A percentile compares a stretch with the other conserved stretches of the same genome.
These are phyloP conservation scores for Colletotrichum kahawae DNA, from an alignment of 2,329 filamentous ascomycete genomes.

Conservation along the genomic window DNA sequence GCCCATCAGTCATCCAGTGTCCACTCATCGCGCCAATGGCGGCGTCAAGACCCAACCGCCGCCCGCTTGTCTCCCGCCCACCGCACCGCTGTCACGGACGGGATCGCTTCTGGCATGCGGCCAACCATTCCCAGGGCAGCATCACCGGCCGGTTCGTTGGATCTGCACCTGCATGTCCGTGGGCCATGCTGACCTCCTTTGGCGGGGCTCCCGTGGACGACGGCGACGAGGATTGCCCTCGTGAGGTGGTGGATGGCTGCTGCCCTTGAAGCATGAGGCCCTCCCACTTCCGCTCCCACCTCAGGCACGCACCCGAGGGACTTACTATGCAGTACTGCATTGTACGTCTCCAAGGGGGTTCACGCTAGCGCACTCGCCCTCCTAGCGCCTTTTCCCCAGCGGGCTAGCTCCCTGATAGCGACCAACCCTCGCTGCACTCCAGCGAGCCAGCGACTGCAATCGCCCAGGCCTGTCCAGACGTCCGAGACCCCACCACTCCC, in stretches of 20 bases:
- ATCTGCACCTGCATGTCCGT: background rate
- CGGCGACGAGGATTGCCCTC: background rate
- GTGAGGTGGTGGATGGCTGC: background rate
- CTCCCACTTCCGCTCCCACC: background rate
- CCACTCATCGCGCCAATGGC: background rate
- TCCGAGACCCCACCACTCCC: background rate
- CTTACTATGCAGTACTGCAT: background rate
- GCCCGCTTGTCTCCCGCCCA: background rate
- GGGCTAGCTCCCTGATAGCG: background rate
- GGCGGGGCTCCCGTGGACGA: background rate
- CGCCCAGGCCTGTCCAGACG: background rate
- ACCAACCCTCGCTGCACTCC: background rate
- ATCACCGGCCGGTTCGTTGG: background rate
- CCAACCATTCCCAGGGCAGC: background rate
- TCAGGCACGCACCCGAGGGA: background rate
- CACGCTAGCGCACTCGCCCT: conserved; percentile 4
- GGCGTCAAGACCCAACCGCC: background rate
- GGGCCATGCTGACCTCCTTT: background rate
- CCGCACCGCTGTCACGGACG: background rate
- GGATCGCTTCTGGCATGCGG: conserved; percentile 4
- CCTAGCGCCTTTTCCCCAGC: background rate
- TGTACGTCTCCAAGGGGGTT: background rate
- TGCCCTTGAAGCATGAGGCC: background rate
- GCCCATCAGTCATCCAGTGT: background rate
- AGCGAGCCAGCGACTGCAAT: background rate